Evolutionary conservation across 306 rosid genomes (phyloP).

Genomic region (Elaeagnus macrophylla): DNA sequence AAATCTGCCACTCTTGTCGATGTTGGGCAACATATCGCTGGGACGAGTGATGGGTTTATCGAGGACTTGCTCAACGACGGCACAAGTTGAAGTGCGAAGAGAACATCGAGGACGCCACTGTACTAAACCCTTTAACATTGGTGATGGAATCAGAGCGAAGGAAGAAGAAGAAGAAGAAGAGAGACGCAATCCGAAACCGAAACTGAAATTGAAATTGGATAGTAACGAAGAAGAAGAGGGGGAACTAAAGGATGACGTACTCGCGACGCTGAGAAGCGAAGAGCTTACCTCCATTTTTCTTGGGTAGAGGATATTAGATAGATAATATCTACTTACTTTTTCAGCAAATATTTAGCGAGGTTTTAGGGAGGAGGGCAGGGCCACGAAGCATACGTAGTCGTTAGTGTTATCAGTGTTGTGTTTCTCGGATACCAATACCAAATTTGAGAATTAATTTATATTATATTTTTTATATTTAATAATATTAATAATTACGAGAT

Average conservation of each 20-base stretch:
- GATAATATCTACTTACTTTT: too few relatives aligned
- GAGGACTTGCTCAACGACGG: conserved; percentile 23
- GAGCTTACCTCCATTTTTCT: conserved; percentile 27
- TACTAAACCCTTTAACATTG: conserved; percentile 6
- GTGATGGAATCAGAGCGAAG: conserved; percentile 7
- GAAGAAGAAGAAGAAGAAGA: conserved; percentile 17
- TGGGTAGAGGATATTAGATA: neutral
- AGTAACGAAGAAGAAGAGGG: conserved; percentile 6
- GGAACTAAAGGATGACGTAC: conserved; percentile 2
- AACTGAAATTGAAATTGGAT: conserved; percentile 9
- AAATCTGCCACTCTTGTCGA: conserved; percentile 71
- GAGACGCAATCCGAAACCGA: conserved; percentile 4
- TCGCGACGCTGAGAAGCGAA: neutral
- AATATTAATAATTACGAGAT: too few relatives aligned
- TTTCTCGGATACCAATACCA: too few relatives aligned
- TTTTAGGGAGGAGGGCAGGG: too few relatives aligned
- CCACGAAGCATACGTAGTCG: too few relatives aligned
- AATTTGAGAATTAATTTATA: too few relatives aligned
- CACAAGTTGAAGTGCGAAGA: conserved; percentile 32
- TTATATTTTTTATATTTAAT: too few relatives aligned
- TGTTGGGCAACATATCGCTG: conserved; percentile 50
- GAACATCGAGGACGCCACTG: conserved; percentile 21
- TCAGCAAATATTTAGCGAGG: too few relatives aligned
- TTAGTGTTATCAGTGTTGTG: too few relatives aligned
- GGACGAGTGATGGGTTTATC: conserved; percentile 16